Percentiles rank a stretch among this genome's conserved stretches.
Evolutionary conservation across 2,329 filamentous ascomycete genomes (phyloP).

Genomic region (Aspergillus sojae): DNA sequence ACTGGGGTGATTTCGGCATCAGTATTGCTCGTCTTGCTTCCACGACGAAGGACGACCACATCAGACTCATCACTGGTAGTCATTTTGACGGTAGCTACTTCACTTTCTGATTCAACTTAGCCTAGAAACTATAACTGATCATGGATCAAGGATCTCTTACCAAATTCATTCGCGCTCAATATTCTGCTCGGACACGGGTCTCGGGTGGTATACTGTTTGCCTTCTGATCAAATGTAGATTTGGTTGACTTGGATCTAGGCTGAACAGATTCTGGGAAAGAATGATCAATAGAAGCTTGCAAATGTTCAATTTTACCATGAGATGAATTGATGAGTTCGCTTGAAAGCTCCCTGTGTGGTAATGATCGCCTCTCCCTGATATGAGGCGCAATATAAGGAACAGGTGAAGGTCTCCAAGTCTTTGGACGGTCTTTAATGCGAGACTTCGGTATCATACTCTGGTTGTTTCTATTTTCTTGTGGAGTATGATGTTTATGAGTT

Average conservation of each 20-base stretch:
- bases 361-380: neutral
- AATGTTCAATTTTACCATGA: neutral
- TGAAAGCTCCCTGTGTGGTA: neutral
- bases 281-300: neutral
- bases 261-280: neutral
- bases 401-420: neutral
- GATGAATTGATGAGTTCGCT: neutral
- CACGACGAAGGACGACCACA: constrained; percentile 22
- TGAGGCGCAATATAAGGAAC: constrained; percentile 4
- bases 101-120: neutral
- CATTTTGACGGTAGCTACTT: constrained; percentile 5
- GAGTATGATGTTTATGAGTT: neutral
- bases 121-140: neutral
- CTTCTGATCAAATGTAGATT: neutral
- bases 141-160: neutral
- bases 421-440: neutral
- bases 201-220: neutral
- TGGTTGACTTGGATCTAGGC: neutral
- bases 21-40: neutral
- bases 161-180: neutral
- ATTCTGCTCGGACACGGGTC: neutral
- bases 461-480: neutral
- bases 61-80: constrained; percentile 24
- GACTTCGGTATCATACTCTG: neutral
- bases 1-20: neutral